A percentile compares a stretch with the other conserved stretches of the same genome.
phyloP scores from a whole-genome alignment of 257 asterid genomes.

The Marsdenia floribunda region DNA sequence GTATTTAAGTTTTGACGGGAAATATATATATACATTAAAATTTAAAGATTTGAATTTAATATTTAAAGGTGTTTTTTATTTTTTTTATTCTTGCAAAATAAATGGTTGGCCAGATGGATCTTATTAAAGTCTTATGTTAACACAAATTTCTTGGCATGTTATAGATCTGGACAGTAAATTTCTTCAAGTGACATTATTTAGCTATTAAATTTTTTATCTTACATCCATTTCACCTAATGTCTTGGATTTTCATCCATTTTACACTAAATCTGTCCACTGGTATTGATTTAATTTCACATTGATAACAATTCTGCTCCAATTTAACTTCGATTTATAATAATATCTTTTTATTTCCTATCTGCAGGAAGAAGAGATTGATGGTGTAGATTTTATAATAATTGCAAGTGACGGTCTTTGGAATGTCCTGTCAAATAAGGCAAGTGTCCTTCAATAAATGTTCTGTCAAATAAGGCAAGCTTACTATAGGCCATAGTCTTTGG shows the following conservation, averaged over 20 bases:
- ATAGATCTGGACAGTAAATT: not conserved
- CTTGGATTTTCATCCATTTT: not conserved
- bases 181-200: no score
- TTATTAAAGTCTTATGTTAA: not conserved
- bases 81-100: no score
- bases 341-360: not conserved
- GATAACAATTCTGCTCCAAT: not conserved
- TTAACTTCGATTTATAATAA: not conserved
- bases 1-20: no score
- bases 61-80: no score
- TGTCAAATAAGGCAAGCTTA: slow-evolving; percentile 55
- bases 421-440: slow-evolving; percentile 69
- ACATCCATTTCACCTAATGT: not conserved
- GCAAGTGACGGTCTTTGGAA: slow-evolving; percentile 92
- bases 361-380: slow-evolving; percentile 66
- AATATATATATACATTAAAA: no score
- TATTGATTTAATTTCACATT: not conserved
- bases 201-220: not conserved
- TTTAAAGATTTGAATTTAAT: no score
- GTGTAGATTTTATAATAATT: slow-evolving; percentile 60
- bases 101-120: no score
- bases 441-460: slow-evolving; percentile 33
- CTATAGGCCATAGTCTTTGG: not conserved
- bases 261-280: not conserved
- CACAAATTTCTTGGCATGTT: not conserved